Evolutionary conservation across 2,329 filamentous ascomycete genomes (phyloP).

Genomic region (Microdochium trichocladiopsis): DNA sequence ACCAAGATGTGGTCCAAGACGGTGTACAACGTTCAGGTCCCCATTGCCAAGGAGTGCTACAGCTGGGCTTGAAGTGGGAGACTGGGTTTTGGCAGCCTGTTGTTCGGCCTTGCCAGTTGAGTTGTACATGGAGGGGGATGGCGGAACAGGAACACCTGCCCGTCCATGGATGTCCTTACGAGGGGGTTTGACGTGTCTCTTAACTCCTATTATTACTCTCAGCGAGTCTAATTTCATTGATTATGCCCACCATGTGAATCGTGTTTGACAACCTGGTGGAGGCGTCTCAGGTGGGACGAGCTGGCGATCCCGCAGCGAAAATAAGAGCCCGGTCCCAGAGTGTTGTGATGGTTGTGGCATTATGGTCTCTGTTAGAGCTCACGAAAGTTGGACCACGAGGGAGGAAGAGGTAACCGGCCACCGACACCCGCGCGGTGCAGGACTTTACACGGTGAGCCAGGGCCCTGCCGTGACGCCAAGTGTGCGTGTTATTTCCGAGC

Average conservation of each 20-base stretch:
- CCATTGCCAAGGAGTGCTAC: conserved; percentile 18
- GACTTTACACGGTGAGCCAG: background rate
- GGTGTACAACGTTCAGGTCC: conserved; percentile 15
- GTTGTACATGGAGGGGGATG: background rate
- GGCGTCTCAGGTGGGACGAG: background rate
- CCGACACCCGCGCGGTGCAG: background rate
- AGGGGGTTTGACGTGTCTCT: background rate
- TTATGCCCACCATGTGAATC: background rate
- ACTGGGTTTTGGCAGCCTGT: background rate
- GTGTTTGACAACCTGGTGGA: background rate
- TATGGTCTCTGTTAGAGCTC: too few species aligned
- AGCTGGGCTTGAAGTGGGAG: conserved; percentile 8
- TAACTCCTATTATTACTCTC: background rate
- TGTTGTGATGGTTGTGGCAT: too few species aligned
- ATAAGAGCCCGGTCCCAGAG: background rate
- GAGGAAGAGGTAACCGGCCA: background rate
- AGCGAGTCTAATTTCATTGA: background rate
- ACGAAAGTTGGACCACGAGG: too few species aligned
- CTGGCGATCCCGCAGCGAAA: background rate
- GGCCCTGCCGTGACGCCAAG: background rate
- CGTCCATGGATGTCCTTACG: background rate
- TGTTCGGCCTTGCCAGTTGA: background rate
- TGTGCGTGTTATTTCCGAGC: background rate
- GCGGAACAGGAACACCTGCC: background rate
- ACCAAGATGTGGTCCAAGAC: conserved; percentile 16